Evolutionary conservation across 164 flowering plant genomes (phyloP).

Genomic region (Vitis riparia): DNA sequence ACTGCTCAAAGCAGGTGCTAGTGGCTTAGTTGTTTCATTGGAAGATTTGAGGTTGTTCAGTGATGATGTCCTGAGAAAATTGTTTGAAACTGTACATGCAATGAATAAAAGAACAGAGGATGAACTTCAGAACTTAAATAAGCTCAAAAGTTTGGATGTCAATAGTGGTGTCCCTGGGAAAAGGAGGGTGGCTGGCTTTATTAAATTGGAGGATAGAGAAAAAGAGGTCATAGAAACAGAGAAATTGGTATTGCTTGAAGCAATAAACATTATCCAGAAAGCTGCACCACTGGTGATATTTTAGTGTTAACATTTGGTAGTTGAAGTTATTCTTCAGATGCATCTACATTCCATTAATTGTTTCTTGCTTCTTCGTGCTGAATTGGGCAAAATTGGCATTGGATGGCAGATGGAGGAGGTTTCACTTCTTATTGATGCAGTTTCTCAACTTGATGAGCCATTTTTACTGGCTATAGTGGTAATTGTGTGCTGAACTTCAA

Average conservation of each 20-base stretch:
- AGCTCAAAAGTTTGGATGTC: slow-evolving; percentile 17
- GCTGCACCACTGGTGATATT: slow-evolving; percentile 97
- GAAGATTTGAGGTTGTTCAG: slow-evolving; percentile 44
- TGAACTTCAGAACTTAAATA: slow-evolving; percentile 20
- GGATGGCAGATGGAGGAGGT: slow-evolving; percentile 91
- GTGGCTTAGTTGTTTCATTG: slow-evolving; percentile 73
- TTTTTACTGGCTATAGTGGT: slow-evolving; percentile 99
- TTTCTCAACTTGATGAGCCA: slow-evolving; percentile 87
- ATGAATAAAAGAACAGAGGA: slow-evolving; percentile 19
- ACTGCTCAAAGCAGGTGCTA: slow-evolving; percentile 62
- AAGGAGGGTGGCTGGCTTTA: slow-evolving; percentile 44
- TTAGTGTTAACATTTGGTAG: slow-evolving; percentile 61
- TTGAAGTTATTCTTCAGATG: slow-evolving; percentile 32
- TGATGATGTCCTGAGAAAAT: slow-evolving; percentile 41
- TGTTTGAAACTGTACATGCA: slow-evolving; percentile 29
- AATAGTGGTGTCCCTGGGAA: slow-evolving; percentile 25
- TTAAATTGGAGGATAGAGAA: slow-evolving; percentile 61
- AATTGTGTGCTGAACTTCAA: slow-evolving; percentile 96
- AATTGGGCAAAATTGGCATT: slow-evolving; percentile 19
- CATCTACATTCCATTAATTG: slow-evolving; percentile 9
- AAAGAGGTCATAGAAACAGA: slow-evolving; percentile 67
- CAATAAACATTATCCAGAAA: slow-evolving; percentile 58
- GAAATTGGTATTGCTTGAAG: slow-evolving; percentile 60
- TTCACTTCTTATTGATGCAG: slow-evolving; percentile 87
- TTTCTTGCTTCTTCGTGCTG: slow-evolving; percentile 17